Percentiles rank a stretch among this genome's conserved stretches.
These are phyloP conservation scores for Taiozyma sp. DNA, from an alignment of 1,139 yeast species.

Conservation along the genomic window DNA sequence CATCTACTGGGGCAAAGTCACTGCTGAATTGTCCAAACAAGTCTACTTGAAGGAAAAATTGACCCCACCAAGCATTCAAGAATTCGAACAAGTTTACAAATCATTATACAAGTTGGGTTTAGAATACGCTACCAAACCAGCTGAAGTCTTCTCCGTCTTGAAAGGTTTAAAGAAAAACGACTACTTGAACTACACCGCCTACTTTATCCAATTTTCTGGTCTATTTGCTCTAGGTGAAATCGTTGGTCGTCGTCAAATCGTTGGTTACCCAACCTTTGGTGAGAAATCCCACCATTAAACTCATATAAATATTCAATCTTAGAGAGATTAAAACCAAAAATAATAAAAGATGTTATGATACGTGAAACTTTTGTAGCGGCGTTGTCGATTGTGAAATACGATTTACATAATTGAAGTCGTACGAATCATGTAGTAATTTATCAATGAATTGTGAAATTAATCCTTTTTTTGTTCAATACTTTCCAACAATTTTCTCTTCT, in stretches of 20 bases:
- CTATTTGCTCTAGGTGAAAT: slow-evolving; percentile 94
- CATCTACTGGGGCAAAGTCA: slow-evolving; percentile 87
- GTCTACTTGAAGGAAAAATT: slow-evolving; percentile 89
- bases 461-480: not conserved
- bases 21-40: slow-evolving; percentile 83
- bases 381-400: not conserved
- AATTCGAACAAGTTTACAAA: slow-evolving; percentile 76
- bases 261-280: slow-evolving; percentile 63
- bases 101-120: slow-evolving; percentile 39
- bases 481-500: slow-evolving; percentile 43
- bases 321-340: not conserved
- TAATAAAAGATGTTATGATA: not conserved
- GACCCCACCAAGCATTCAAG: slow-evolving; percentile 82
- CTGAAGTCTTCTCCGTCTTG: slow-evolving; percentile 28
- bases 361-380: not conserved
- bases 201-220: slow-evolving; percentile 82
- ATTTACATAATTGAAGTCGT: not conserved
- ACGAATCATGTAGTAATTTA: not conserved
- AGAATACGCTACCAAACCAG: slow-evolving; percentile 42
- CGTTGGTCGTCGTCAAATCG: slow-evolving; percentile 89
- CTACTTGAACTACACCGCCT: slow-evolving; percentile 66
- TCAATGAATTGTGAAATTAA: not conserved
- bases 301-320: not conserved
- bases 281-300: slow-evolving; percentile 11
- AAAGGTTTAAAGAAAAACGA: slow-evolving; percentile 53